Evolutionary conservation across 176 grass and related monocot genomes (phyloP).

Genomic region (Pontederia paniculata): DNA sequence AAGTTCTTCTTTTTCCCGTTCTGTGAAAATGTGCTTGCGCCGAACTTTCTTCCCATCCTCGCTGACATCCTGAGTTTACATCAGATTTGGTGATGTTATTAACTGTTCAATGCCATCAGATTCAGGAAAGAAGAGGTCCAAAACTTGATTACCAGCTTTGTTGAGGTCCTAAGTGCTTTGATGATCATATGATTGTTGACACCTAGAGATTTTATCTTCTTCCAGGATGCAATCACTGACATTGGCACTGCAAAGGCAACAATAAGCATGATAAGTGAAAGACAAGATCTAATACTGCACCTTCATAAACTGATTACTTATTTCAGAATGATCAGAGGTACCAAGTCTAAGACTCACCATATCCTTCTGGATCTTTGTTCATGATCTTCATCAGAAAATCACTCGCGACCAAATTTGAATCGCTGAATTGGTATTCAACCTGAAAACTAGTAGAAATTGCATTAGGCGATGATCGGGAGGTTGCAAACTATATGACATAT

Average conservation of each 20-base stretch:
- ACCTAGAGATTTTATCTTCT: conserved; percentile 66
- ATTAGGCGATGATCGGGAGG: neutral
- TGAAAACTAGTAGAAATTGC: neutral
- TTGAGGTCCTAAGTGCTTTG: conserved; percentile 66
- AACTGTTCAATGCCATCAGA: neutral
- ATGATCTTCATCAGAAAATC: conserved; percentile 80
- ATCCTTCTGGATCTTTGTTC: conserved; percentile 67
- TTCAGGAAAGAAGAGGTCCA: neutral
- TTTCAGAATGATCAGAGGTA: neutral
- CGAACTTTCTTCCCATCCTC: conserved; percentile 69
- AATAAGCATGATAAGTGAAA: neutral
- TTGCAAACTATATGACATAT: neutral
- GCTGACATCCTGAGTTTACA: conserved; percentile 39
- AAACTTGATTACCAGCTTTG: conserved; percentile 50
- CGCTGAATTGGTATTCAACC: conserved; percentile 86
- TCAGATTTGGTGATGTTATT: neutral
- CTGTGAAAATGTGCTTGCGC: conserved; percentile 48
- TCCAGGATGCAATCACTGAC: conserved; percentile 71
- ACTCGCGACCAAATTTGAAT: conserved; percentile 57
- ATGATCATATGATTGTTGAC: conserved; percentile 56
- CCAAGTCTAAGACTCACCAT: conserved; percentile 26
- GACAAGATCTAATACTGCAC: neutral
- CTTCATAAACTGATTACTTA: neutral
- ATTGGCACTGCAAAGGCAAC: conserved; percentile 37
- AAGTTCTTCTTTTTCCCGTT: conserved; percentile 65